Evolutionary conservation across 768 basidiomycete genomes (phyloP), one percentile per base, ranked within the genome.

Genomic region (Trametes cubensis): DNA sequence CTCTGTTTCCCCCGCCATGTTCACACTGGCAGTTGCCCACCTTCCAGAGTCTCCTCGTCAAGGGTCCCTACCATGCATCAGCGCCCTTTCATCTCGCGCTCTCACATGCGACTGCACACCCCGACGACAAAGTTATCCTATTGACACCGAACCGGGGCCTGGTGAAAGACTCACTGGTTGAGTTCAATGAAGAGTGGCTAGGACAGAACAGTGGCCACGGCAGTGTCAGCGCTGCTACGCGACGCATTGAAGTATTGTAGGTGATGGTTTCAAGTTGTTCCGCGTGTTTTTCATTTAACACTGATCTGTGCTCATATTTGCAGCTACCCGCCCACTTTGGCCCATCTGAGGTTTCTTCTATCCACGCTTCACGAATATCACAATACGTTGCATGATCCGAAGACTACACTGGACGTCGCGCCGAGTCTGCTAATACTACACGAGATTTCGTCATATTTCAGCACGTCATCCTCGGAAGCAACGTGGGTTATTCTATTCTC

Each of bases 11-110:
- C 38, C 69, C 69, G 7, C 71, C 77, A 50, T 76, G 76, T 3
- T 81, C 82, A 18, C 48, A n/a, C n/a, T n/a, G n/a, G n/a, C n/a
- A 69, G 8, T 72, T 89, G n/a, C 88, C 89, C 4, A 66, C 65
- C 1, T 89, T 85, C 74, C 74, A 71, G 18, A 80, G 83, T 5
- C 71, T 92, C n/a, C 76, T 92, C 14, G 73, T 92, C 34, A 78
- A 82, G 25, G 91, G 91, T 0, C 61, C 76, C 0, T 88, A 85
- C 69, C 85, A 84, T 53, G 73, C 87, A 20, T 87, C 91, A 4
- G 86, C 89, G 6, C 89, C 89, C 4, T 75, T 93, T 50, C 85
- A 89, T 64, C 77, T 92, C 39, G 80, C 83, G 41, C 72, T 89
- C 28, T 88, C 89, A 0, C 75, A 78, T 62, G 62, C 77, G 6